Evolutionary conservation across 106 monocot species (phyloP).

Genomic region (Chionographis japonica): DNA sequence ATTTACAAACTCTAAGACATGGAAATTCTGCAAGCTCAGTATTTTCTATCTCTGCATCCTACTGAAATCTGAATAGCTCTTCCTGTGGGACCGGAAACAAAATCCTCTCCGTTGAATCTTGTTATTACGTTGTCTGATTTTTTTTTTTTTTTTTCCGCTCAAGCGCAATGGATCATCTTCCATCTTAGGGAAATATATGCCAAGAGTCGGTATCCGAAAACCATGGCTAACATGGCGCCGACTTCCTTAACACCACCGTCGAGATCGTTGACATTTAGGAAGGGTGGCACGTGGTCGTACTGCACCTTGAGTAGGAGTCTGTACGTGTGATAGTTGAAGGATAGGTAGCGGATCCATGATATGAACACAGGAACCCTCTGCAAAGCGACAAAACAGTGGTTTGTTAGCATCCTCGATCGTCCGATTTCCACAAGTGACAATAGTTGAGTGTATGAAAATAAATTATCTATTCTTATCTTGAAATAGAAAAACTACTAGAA

Average conservation of each 20-base stretch:
- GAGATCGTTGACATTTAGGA: conserved; percentile 19
- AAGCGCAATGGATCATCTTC: conserved; percentile 24
- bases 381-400: conserved; percentile 16
- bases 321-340: conserved; percentile 92
- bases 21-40: too few relatives aligned
- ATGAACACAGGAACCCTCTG: conserved; percentile 82
- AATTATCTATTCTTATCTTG: too few relatives aligned
- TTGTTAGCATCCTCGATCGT: too few relatives aligned
- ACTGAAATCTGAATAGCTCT: too few relatives aligned
- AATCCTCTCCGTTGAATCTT: conserved; percentile 17
- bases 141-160: neutral
- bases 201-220: conserved; percentile 60
- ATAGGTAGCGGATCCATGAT: conserved; percentile 75
- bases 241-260: conserved; percentile 55
- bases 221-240: conserved; percentile 57
- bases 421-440: too few relatives aligned
- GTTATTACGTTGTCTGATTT: neutral
- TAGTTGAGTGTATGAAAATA: too few relatives aligned
- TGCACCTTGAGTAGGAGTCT: conserved; percentile 82
- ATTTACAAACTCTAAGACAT: too few relatives aligned
- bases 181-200: conserved; percentile 69
- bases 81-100: neutral
- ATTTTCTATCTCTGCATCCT: too few relatives aligned
- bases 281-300: conserved; percentile 55
- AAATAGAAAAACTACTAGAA: too few relatives aligned